phyloP scores from a whole-genome alignment of 2,329 filamentous ascomycete species.

The Colletotrichum orbiculare region DNA sequence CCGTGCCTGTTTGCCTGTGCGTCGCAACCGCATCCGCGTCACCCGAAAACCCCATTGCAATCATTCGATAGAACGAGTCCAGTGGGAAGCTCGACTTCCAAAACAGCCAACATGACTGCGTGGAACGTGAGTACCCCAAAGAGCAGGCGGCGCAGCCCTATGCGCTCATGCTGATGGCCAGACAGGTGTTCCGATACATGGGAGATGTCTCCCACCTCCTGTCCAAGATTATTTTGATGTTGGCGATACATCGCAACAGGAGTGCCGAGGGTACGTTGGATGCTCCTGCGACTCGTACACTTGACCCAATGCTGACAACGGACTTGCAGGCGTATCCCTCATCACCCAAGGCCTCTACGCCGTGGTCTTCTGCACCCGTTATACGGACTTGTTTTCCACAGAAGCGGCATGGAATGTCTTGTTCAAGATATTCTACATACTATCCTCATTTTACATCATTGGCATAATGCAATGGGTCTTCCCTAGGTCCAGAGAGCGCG shows the following conservation, averaged over 20 bases:
- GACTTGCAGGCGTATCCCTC: constrained; percentile 80
- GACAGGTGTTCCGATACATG: constrained; percentile 76
- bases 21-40: constrained; percentile 23
- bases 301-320: constrained; percentile 35
- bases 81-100: constrained; percentile 30
- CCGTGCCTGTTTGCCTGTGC: constrained; percentile 28
- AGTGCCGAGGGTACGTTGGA: constrained; percentile 78
- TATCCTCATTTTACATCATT: constrained; percentile 86
- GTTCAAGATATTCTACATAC: constrained; percentile 91
- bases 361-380: constrained; percentile 85
- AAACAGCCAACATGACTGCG: constrained; percentile 48
- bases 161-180: constrained; percentile 17
- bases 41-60: constrained; percentile 17
- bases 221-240: constrained; percentile 91
- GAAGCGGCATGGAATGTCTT: constrained; percentile 75
- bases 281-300: not conserved
- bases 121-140: constrained; percentile 51
- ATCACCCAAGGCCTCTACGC: constrained; percentile 92
- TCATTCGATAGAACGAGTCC: not conserved
- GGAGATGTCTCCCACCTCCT: constrained; percentile 86
- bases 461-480: constrained; percentile 88
- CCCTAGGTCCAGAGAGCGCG: constrained; percentile 87
- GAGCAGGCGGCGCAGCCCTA: not conserved
- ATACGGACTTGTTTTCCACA: constrained; percentile 81
- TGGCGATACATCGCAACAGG: constrained; percentile 87